Base-by-base conservation (phyloP, 192 early-diverging fungal genomes). In the Mortierella antarctica region DNA sequence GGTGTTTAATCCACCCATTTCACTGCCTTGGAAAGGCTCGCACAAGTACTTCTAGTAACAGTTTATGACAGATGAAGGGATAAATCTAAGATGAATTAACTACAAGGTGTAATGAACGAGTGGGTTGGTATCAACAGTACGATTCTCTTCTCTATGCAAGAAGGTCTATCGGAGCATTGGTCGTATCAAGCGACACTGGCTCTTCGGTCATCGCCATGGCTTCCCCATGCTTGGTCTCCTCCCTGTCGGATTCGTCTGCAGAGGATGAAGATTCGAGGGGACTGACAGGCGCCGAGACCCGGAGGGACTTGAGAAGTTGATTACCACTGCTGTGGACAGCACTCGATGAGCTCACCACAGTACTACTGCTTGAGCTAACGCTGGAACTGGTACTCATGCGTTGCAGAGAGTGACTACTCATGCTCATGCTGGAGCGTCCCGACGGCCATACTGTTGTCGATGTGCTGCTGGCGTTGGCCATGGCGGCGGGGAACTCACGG, bases 351-450 rank as follows among this genome's bases (percentile, higher is more conserved):
- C 31, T 31, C 31, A 31, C 31, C 31, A 31, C 31, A 1, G 31
- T 31, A 31, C 31, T 31, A 31, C 31, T 31, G 31, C 31, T 31
- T 31, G 31, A 31, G 31, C 31, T 31, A 31, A 31, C 31, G 60
- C 60, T 80, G 18, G 70, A 72, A 59, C 70, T 80, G 46, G 64
- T 80, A 23, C 77, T 80, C 70, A 72, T 72, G 39, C 77, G 57
- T 17, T 80, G 31, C 31, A 31, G 31, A 31, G 31, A 31, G 31
- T 31, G 47, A n/a, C 31, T 63, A 7, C 62, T n/a, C 67, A 70
- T 53, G 41, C 69, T 67, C 77, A 72, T 80, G 52, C 77, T 80
- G 41, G 49, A 48, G 11, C 76, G 70, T 46, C 77, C 77, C 4
- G 77, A 80, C n/a, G 77, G 77, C 77, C 77, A 80, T 31, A 31